Percentiles rank a stretch among this genome's conserved stretches.
These are phyloP conservation scores for Alternaria sp. DNA, from an alignment of 2,329 filamentous ascomycete species.

Conservation along the genomic window DNA sequence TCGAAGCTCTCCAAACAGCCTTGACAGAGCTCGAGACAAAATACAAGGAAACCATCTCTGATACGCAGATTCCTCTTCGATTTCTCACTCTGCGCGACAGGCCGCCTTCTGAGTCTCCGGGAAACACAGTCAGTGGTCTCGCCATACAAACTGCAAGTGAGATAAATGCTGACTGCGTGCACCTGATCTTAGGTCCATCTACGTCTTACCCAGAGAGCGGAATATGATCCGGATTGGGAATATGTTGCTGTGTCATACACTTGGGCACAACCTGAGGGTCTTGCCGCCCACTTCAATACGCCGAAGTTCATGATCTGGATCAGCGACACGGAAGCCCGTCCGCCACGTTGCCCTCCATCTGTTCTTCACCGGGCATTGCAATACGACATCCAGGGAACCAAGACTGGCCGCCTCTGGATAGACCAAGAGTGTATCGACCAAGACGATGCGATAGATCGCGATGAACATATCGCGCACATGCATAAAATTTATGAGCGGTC, in stretches of 20 bases:
- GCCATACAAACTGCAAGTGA: not conserved
- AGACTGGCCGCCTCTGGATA: not conserved
- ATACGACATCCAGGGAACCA: not conserved
- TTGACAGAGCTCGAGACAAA: not conserved
- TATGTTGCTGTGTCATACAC: not conserved
- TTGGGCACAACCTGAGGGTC: not conserved
- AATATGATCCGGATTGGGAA: not conserved
- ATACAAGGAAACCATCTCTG: not conserved
- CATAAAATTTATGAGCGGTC: not conserved
- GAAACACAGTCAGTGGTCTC: not conserved
- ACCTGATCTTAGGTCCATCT: not conserved
- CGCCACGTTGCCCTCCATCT: not conserved
- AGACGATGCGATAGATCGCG: not conserved
- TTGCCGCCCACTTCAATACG: not conserved
- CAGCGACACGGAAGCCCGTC: not conserved
- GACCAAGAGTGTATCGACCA: not conserved
- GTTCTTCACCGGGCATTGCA: not conserved
- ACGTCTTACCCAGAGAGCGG: not conserved
- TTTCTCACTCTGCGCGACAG: not conserved
- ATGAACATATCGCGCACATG: not conserved
- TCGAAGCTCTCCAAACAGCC: not conserved
- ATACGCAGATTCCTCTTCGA: not conserved
- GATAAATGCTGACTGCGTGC: not conserved
- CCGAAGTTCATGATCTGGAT: not conserved
- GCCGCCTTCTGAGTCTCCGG: not conserved